Conservation (phyloP, 371 early-diverging fungal species). For the Actinomortierella wolfii region DNA sequence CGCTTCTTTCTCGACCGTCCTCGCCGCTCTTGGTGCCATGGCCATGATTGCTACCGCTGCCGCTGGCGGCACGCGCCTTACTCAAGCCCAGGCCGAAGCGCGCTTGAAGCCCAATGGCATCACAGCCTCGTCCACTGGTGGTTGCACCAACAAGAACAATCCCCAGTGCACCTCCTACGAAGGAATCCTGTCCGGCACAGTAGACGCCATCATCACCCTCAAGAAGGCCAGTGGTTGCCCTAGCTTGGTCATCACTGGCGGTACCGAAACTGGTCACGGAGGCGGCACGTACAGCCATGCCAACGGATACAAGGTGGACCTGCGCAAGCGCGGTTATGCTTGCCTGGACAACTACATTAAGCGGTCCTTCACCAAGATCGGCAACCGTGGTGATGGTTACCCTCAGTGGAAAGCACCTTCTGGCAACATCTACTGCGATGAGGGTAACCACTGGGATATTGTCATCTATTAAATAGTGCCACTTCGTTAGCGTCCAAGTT, state of each 20-base stretch:
- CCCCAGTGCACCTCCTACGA: slow-evolving; percentile 1
- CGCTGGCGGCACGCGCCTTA: too few relatives aligned
- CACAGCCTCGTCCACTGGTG: background rate
- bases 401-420: too few relatives aligned
- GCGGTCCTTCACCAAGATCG: too few relatives aligned
- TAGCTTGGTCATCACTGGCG: slow-evolving; percentile 1
- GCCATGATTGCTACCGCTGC: too few relatives aligned
- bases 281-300: background rate
- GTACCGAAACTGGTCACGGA: slow-evolving; percentile 2
- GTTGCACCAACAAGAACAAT: slow-evolving; percentile 1
- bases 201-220: background rate
- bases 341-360: background rate
- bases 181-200: slow-evolving; percentile 1
- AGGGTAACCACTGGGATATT: too few relatives aligned
- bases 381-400: too few relatives aligned
- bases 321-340: background rate
- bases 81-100: background rate
- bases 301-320: slow-evolving; percentile 2
- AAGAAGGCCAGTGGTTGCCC: background rate
- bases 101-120: background rate
- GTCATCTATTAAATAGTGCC: too few relatives aligned
- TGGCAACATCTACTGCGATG: too few relatives aligned
- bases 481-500: too few relatives aligned
- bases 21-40: too few relatives aligned
- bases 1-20: too few relatives aligned